Conservation (phyloP, 768 basidiomycete genomes). For the Scleroderma bovista region DNA sequence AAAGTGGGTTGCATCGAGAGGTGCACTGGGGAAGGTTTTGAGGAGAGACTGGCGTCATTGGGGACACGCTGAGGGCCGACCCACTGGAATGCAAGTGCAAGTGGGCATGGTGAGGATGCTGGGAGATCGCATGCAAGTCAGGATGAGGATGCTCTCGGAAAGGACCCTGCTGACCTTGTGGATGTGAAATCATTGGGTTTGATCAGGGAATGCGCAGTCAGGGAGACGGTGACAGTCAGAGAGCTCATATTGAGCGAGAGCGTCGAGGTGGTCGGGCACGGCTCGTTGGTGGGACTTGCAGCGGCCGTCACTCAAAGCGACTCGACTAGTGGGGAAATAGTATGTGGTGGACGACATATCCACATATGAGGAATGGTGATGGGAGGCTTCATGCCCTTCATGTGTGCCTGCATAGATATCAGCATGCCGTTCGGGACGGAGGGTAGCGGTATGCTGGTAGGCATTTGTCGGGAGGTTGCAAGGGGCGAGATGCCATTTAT, state of each 20-base stretch:
- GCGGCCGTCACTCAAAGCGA: conserved; percentile 8
- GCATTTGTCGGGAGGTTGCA: too few species aligned
- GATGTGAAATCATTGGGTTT: conserved; percentile 41
- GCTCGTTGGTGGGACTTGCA: conserved; percentile 5
- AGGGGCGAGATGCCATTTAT: too few species aligned
- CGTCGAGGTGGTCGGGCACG: conserved; percentile 28
- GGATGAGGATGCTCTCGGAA: conserved; percentile 48
- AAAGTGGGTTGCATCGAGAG: conserved; percentile 39
- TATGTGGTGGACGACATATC: conserved; percentile 19
- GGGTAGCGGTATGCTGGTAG: too few species aligned
- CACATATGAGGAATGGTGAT: too few species aligned
- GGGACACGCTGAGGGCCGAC: conserved; percentile 33
- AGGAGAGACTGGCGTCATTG: conserved; percentile 56
- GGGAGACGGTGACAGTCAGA: conserved; percentile 62
- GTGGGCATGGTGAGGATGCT: conserved; percentile 16
- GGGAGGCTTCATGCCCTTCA: too few species aligned
- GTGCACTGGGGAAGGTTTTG: conserved; percentile 35
- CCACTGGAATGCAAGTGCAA: conserved; percentile 17
- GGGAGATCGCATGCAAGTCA: conserved; percentile 45
- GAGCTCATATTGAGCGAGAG: conserved; percentile 66
- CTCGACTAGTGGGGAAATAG: conserved; percentile 13
- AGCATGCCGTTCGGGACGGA: too few species aligned
- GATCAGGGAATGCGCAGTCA: conserved; percentile 60
- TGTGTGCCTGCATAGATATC: too few species aligned
- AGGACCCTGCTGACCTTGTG: conserved; percentile 38